A percentile compares a stretch with the other conserved stretches of the same genome.
Conservation (phyloP, 495 filamentous ascomycete genomes). For the Lasiosphaeriaceae sp. region DNA sequence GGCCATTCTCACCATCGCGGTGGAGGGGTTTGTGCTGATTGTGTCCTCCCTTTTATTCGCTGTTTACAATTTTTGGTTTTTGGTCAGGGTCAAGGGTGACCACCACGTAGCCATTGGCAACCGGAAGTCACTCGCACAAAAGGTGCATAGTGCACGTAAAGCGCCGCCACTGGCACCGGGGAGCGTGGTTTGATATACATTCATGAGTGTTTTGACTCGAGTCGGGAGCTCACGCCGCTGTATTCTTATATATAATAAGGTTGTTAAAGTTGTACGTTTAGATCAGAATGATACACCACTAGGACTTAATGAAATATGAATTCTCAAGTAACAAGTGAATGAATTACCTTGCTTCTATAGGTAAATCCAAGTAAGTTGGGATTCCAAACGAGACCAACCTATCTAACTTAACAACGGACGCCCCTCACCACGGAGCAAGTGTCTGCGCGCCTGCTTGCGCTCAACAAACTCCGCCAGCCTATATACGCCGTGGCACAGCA, state of each 20-base stretch:
- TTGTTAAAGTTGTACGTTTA: no score
- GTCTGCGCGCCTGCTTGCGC: slow-evolving; percentile 6
- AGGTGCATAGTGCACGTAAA: not conserved
- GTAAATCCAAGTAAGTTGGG: no score
- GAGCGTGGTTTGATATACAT: slow-evolving; percentile 23
- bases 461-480: slow-evolving; percentile 36
- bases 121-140: not conserved
- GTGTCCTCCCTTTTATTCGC: slow-evolving; percentile 26
- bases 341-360: no score
- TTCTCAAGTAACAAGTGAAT: no score
- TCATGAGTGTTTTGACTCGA: no score
- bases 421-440: no score
- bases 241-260: not conserved
- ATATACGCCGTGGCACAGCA: slow-evolving; percentile 52
- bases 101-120: slow-evolving; percentile 1
- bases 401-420: no score
- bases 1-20: slow-evolving; percentile 36
- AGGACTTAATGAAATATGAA: no score
- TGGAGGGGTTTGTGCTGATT: slow-evolving; percentile 20
- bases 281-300: no score
- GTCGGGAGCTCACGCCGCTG: no score
- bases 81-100: slow-evolving; percentile 26
- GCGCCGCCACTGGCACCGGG: slow-evolving; percentile 13
- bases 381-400: no score
- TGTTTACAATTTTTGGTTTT: slow-evolving; percentile 32